Conservation (phyloP, 352 stramenopile species). For the Blastocystis sp. region DNA sequence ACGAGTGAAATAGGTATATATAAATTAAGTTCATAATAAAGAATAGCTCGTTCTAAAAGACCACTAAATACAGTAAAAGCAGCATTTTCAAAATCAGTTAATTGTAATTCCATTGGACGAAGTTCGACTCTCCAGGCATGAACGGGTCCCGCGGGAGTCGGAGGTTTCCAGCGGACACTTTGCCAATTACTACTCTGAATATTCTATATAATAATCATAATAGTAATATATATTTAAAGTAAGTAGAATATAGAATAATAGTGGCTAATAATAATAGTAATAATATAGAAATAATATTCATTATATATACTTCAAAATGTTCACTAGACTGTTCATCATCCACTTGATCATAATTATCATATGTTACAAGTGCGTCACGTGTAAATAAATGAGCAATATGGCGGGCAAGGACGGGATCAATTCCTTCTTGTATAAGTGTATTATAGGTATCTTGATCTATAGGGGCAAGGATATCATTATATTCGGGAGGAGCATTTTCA, state of each 20-base stretch:
- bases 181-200: slow-evolving; percentile 99
- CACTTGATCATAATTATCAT: slow-evolving; percentile 62
- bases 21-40: slow-evolving; percentile 95
- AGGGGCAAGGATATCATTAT: slow-evolving; percentile 73
- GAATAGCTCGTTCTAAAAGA: slow-evolving; percentile 82
- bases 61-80: slow-evolving; percentile 95
- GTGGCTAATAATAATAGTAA: not conserved
- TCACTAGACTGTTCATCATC: slow-evolving; percentile 57
- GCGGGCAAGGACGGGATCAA: slow-evolving; percentile 77
- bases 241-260: not conserved
- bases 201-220: no score
- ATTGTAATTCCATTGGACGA: slow-evolving; percentile 94
- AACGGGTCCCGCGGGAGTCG: slow-evolving; percentile 52
- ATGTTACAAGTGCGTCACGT: slow-evolving; percentile 83
- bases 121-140: slow-evolving; percentile 68
- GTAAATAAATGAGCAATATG: slow-evolving; percentile 97
- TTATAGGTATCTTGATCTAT: slow-evolving; percentile 77
- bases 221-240: slow-evolving; percentile 77
- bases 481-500: slow-evolving; percentile 45
- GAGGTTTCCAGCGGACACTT: slow-evolving; percentile 98
- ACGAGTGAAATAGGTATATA: slow-evolving; percentile 92
- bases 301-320: slow-evolving; percentile 39
- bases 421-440: slow-evolving; percentile 62
- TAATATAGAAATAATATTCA: not conserved
- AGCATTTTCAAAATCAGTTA: slow-evolving; percentile 99